Percentiles rank a stretch among this genome's conserved stretches.
phyloP scores from a whole-genome alignment of 768 basidiomycete genomes.

The Termitomyces sp. region DNA sequence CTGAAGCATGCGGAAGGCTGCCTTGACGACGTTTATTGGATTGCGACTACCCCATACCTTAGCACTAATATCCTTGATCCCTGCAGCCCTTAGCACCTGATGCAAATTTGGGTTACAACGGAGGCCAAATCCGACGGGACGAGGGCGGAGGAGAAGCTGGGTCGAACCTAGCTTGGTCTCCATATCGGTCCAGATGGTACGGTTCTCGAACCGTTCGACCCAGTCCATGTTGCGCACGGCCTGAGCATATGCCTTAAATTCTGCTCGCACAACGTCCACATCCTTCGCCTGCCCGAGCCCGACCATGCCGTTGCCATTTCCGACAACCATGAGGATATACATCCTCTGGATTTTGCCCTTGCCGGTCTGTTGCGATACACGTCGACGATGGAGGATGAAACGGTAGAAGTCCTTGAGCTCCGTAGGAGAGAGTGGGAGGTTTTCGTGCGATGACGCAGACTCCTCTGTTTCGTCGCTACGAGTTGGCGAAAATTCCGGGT shows the following conservation, averaged over 20 bases:
- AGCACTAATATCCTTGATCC: slow-evolving; percentile 91
- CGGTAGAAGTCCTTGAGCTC: slow-evolving; percentile 30
- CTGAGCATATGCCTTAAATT: slow-evolving; percentile 54
- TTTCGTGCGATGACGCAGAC: slow-evolving; percentile 23
- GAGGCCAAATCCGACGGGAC: slow-evolving; percentile 89
- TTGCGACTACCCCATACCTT: slow-evolving; percentile 96
- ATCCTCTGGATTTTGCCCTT: slow-evolving; percentile 83
- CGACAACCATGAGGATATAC: slow-evolving; percentile 67
- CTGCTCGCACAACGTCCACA: slow-evolving; percentile 48
- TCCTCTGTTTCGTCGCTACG: slow-evolving; percentile 29
- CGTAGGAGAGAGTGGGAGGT: slow-evolving; percentile 21
- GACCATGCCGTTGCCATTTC: slow-evolving; percentile 80
- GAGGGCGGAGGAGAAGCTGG: slow-evolving; percentile 73
- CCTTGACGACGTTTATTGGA: slow-evolving; percentile 82
- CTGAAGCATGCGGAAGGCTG: slow-evolving; percentile 77
- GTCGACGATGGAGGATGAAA: slow-evolving; percentile 45
- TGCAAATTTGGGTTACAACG: slow-evolving; percentile 88
- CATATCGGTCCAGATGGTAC: slow-evolving; percentile 95
- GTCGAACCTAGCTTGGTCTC: slow-evolving; percentile 82
- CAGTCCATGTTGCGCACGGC: slow-evolving; percentile 89
- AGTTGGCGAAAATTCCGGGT: slow-evolving; percentile 25
- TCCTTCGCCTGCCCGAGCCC: slow-evolving; percentile 84
- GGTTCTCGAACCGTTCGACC: slow-evolving; percentile 89
- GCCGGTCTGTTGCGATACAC: slow-evolving; percentile 85
- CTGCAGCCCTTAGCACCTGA: slow-evolving; percentile 87